phyloP scores from a whole-genome alignment of 73 alveolate genomes.

The Uronychia binucleata region DNA sequence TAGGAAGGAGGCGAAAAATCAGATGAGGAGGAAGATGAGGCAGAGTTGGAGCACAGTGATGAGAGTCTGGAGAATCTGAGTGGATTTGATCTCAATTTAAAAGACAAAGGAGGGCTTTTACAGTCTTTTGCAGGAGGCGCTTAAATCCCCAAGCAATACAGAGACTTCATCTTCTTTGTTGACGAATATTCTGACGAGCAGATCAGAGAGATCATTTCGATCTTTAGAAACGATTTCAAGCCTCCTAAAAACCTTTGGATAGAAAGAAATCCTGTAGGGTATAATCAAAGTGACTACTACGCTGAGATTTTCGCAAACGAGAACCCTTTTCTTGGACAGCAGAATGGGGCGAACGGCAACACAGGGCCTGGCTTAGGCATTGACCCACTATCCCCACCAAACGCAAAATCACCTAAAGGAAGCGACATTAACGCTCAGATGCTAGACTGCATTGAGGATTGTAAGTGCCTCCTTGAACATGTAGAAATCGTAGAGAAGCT shows the following conservation, averaged over 20 bases:
- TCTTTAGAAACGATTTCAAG: conserved; percentile 73
- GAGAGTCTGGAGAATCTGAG: too few species aligned
- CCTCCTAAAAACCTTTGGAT: conserved; percentile 79
- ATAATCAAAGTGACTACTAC: not conserved
- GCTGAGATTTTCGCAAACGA: not conserved
- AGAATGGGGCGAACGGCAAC: not conserved
- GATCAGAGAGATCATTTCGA: conserved; percentile 66
- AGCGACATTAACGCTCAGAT: not conserved
- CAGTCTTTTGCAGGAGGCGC: too few species aligned
- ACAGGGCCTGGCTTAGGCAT: too few species aligned
- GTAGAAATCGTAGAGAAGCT: not conserved
- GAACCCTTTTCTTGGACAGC: not conserved
- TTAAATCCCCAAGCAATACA: too few species aligned
- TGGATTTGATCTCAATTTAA: too few species aligned
- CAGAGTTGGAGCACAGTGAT: not conserved
- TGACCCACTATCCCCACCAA: not conserved
- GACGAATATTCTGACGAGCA: conserved; percentile 63
- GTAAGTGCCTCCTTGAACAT: too few species aligned
- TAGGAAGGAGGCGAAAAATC: not conserved
- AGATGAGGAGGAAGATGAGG: not conserved
- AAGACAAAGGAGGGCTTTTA: too few species aligned
- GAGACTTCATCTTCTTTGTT: conserved; percentile 45
- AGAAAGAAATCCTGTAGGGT: conserved; percentile 25
- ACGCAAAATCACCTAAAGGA: not conserved
- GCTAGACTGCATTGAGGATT: not conserved